phyloP scores from a whole-genome alignment of 2,329 filamentous ascomycete genomes.

The Stylonectria norvegica region DNA sequence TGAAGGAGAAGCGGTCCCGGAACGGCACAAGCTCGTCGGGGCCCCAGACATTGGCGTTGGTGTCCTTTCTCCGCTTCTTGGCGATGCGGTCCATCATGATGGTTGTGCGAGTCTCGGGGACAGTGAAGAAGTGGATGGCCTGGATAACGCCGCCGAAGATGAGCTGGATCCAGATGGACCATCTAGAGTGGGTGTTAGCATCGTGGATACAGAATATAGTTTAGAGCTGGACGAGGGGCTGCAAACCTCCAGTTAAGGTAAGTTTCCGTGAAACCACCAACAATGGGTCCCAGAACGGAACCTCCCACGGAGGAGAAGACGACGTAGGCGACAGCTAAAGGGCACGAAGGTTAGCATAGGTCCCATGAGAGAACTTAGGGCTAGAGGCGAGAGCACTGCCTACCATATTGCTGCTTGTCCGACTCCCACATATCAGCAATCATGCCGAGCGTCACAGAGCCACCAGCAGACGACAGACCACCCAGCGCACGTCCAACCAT shows the following conservation, averaged over 20 bases:
- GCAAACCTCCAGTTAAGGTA: constrained; percentile 63
- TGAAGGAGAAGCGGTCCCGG: constrained; percentile 54
- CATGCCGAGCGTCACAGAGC: constrained; percentile 72
- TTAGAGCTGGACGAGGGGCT: no score
- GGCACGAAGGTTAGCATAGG: no score
- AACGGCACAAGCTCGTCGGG: constrained; percentile 67
- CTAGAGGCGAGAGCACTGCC: no score
- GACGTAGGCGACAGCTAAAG: constrained; percentile 71
- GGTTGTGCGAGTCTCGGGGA: constrained; percentile 75
- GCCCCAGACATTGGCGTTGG: constrained; percentile 63
- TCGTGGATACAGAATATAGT: not conserved
- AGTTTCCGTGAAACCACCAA: constrained; percentile 72
- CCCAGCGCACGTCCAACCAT: constrained; percentile 69
- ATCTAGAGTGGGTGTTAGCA: constrained; percentile 25
- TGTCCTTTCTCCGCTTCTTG: constrained; percentile 63
- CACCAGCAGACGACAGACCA: constrained; percentile 67
- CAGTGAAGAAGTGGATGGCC: constrained; percentile 61
- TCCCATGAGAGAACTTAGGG: no score
- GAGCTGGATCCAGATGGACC: constrained; percentile 82
- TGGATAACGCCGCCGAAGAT: constrained; percentile 73
- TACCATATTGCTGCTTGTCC: constrained; percentile 68
- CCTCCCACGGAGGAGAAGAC: constrained; percentile 79
- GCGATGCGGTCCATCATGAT: constrained; percentile 77
- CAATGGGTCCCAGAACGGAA: constrained; percentile 70
- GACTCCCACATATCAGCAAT: constrained; percentile 71